Conservation (phyloP, 257 asterid genomes). For the Paulownia fortunei region DNA sequence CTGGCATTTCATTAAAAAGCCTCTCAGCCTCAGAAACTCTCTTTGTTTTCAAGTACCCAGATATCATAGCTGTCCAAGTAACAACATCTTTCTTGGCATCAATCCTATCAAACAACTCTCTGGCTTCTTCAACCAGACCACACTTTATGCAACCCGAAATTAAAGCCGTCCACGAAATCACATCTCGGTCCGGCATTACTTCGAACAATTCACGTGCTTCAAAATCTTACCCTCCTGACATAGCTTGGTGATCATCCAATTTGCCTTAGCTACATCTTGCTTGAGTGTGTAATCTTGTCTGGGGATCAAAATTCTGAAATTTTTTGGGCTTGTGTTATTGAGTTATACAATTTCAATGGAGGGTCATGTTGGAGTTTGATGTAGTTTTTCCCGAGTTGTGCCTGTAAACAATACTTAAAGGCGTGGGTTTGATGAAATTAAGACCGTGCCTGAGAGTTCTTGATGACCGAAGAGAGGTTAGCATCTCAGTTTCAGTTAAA, state of each 20-base stretch:
- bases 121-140: constrained; percentile 56
- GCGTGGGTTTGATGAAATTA: constrained; percentile 23
- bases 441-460: constrained; percentile 17
- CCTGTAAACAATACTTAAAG: neutral
- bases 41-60: constrained; percentile 48
- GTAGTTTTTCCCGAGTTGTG: neutral
- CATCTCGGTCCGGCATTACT: constrained; percentile 70
- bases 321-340: constrained; percentile 6
- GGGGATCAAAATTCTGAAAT: constrained; percentile 32
- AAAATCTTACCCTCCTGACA: constrained; percentile 43
- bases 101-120: constrained; percentile 53
- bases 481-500: constrained; percentile 26
- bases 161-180: constrained; percentile 71
- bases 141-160: constrained; percentile 62
- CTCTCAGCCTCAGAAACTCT: constrained; percentile 52
- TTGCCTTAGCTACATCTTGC: constrained; percentile 47
- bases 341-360: constrained; percentile 33
- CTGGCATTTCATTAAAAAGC: constrained; percentile 61
- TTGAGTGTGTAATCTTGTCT: constrained; percentile 44
- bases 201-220: constrained; percentile 69
- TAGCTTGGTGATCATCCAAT: constrained; percentile 52
- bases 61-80: constrained; percentile 67
- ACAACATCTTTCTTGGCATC: constrained; percentile 63
- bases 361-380: constrained; percentile 22
- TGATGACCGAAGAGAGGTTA: constrained; percentile 22